A percentile compares a stretch with the other conserved stretches of the same genome.
These are phyloP conservation scores for Rhododendron griersonianum DNA, from an alignment of 148 eudicot species.

Conservation along the genomic window DNA sequence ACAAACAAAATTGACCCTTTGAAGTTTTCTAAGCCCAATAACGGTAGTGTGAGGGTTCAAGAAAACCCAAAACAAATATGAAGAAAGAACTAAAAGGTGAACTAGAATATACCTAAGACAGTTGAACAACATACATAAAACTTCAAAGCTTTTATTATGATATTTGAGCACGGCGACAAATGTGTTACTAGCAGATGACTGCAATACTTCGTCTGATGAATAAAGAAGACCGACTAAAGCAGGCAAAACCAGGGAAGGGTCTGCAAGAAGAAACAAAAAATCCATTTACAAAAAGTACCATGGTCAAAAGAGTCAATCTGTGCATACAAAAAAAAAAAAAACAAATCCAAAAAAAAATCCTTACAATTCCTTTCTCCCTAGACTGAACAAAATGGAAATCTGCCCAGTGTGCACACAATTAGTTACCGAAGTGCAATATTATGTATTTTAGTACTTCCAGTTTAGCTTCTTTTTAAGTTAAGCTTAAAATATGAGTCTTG, in stretches of 20 bases:
- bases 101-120: no score
- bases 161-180: no score
- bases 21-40: no score
- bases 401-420: not conserved
- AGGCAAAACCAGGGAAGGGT: slow-evolving; percentile 54
- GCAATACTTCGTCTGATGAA: slow-evolving; percentile 30
- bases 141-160: no score
- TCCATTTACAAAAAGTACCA: not conserved
- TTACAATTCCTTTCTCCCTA: not conserved
- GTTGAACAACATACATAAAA: no score
- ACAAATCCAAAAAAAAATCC: not conserved
- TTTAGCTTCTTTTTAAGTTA: not conserved
- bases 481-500: not conserved
- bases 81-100: no score
- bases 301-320: not conserved
- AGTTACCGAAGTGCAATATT: not conserved
- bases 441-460: not conserved
- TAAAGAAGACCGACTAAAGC: slow-evolving; percentile 40
- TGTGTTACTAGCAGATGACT: slow-evolving; percentile 36
- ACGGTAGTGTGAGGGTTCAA: no score
- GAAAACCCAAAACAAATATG: no score
- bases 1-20: no score
- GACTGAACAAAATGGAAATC: not conserved
- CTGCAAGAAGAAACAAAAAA: slow-evolving; percentile 34
- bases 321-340: not conserved